Evolutionary conservation across 1,139 yeast species (phyloP).

Genomic region (Pichia sp.): DNA sequence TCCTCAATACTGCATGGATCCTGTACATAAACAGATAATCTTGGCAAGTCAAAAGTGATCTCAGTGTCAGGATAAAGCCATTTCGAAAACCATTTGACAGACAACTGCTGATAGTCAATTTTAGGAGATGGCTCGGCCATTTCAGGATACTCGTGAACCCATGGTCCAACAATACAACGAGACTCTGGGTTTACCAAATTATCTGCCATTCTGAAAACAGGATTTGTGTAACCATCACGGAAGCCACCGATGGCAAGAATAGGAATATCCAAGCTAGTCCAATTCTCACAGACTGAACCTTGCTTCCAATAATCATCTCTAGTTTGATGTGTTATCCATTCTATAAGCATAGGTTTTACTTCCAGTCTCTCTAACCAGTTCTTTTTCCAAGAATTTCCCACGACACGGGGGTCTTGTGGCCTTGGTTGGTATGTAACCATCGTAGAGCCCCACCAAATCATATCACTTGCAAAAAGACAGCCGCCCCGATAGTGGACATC

Average conservation of each 20-base stretch:
- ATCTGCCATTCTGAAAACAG: constrained; percentile 40
- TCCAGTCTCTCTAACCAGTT: constrained; percentile 38
- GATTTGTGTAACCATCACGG: constrained; percentile 42
- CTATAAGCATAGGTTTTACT: constrained; percentile 36
- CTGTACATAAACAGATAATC: constrained; percentile 39
- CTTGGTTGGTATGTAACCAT: constrained; percentile 41
- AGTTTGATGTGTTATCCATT: constrained; percentile 40
- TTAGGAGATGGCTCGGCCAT: constrained; percentile 42
- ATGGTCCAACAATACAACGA: constrained; percentile 39
- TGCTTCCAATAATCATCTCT: constrained; percentile 43
- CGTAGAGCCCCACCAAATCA: constrained; percentile 46
- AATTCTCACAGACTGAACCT: constrained; percentile 41
- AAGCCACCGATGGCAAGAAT: constrained; percentile 42
- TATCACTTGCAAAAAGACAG: constrained; percentile 39
- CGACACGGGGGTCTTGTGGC: constrained; percentile 41
- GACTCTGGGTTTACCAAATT: constrained; percentile 34
- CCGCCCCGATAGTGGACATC: constrained; percentile 46
- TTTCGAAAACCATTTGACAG: constrained; percentile 38
- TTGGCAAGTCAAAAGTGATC: constrained; percentile 30
- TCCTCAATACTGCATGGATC: constrained; percentile 36
- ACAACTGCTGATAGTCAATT: constrained; percentile 40
- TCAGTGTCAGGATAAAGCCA: constrained; percentile 32
- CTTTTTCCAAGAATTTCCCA: constrained; percentile 37
- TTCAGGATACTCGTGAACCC: constrained; percentile 46
- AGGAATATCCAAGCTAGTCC: constrained; percentile 37